Percentiles rank a stretch among this genome's conserved stretches.
These are phyloP conservation scores for Cerioporus squamosus DNA, from an alignment of 1,284 basidiomycete genomes.

Conservation along the genomic window DNA sequence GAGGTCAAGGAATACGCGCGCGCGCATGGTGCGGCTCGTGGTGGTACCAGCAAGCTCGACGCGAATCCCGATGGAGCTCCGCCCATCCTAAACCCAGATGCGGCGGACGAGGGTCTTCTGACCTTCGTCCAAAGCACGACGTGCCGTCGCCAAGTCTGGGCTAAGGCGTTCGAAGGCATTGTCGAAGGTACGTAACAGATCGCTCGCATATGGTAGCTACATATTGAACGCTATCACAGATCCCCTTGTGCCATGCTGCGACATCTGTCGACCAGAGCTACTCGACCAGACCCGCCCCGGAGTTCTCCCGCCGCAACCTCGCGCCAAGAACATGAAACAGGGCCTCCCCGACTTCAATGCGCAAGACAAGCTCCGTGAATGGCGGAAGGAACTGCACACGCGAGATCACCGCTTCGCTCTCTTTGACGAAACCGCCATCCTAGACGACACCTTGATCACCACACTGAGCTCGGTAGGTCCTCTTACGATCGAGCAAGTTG, in stretches of 20 bases:
- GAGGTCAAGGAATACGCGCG: conserved; percentile 11
- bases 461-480: not conserved
- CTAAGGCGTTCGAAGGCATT: conserved; percentile 14
- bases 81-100: conserved; percentile 1
- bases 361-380: not conserved
- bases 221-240: not conserved
- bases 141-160: conserved; percentile 19
- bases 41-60: not conserved
- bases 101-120: conserved; percentile 17
- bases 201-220: not conserved
- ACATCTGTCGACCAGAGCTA: conserved; percentile 19
- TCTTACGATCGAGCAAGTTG: no score
- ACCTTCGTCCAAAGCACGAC: conserved; percentile 21
- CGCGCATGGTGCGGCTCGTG: conserved; percentile 14
- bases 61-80: not conserved
- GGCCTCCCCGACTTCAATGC: conserved; percentile 1
- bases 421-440: conserved; percentile 4
- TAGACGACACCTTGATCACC: conserved; percentile 6
- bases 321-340: conserved; percentile 28
- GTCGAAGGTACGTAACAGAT: conserved; percentile 2
- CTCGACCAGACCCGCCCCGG: conserved; percentile 12
- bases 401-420: conserved; percentile 4
- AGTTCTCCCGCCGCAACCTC: not conserved
- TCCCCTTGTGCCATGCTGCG: conserved; percentile 14
- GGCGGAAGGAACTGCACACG: conserved; percentile 7